phyloP scores from a whole-genome alignment of 2,329 filamentous ascomycete species.

The Thelonectria olida region DNA sequence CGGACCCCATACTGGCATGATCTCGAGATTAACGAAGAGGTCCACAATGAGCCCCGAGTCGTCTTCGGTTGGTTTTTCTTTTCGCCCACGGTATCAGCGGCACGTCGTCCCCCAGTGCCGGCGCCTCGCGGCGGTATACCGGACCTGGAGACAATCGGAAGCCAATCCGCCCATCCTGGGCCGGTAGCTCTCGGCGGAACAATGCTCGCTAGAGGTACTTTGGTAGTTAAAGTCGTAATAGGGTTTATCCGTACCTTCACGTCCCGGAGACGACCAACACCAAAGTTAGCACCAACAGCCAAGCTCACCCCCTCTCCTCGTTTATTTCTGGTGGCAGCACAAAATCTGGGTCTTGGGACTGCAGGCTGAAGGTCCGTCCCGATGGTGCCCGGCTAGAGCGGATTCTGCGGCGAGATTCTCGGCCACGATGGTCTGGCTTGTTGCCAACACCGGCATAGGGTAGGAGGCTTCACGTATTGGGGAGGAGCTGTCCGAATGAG shows the following conservation, averaged over 20 bases:
- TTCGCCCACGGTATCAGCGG: conserved; percentile 9
- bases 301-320: background rate
- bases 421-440: conserved; percentile 34
- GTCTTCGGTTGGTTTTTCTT: background rate
- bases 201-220: conserved; percentile 12
- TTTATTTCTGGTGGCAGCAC: conserved; percentile 3
- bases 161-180: conserved; percentile 12
- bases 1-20: conserved; percentile 17
- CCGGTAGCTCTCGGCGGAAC: conserved; percentile 11
- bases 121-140: conserved; percentile 22
- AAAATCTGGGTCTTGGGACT: background rate
- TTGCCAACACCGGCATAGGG: conserved; percentile 26
- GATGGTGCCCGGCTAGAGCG: conserved; percentile 30
- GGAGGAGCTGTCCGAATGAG: conserved; percentile 12
- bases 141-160: conserved; percentile 19
- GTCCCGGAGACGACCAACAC: conserved; percentile 10
- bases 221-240: conserved; percentile 11
- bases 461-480: conserved; percentile 17
- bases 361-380: conserved; percentile 6
- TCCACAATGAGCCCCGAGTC: conserved; percentile 16
- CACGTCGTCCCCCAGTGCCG: conserved; percentile 23
- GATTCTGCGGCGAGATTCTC: conserved; percentile 37
- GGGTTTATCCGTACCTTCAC: conserved; percentile 13
- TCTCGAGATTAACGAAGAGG: conserved; percentile 24
- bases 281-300: background rate